phyloP scores from a whole-genome alignment of 768 basidiomycete species.

The Albatrellus ellisii region DNA sequence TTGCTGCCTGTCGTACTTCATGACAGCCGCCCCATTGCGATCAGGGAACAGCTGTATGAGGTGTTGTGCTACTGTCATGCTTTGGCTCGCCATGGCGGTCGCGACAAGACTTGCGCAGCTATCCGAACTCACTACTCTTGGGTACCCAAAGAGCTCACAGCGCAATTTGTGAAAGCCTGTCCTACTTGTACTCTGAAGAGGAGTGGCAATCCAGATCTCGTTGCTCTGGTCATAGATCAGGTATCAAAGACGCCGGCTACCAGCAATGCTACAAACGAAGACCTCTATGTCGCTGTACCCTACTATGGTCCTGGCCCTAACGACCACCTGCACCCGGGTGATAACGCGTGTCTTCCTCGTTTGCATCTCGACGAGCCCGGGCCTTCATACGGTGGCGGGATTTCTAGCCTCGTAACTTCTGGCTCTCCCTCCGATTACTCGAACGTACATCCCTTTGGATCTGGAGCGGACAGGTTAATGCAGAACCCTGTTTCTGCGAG shows the following conservation, averaged over 20 bases:
- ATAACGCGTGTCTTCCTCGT: no score
- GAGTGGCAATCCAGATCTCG: slow-evolving; percentile 20
- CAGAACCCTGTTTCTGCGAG: no score
- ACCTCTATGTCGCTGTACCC: background rate
- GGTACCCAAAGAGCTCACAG: slow-evolving; percentile 76
- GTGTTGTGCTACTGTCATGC: slow-evolving; percentile 30
- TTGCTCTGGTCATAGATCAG: slow-evolving; percentile 7
- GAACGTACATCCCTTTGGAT: no score
- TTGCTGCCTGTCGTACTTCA: slow-evolving; percentile 43
- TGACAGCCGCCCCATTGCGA: slow-evolving; percentile 59
- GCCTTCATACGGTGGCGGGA: background rate
- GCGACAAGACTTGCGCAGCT: slow-evolving; percentile 62
- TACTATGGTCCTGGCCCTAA: slow-evolving; percentile 1
- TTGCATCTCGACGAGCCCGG: background rate
- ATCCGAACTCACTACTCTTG: slow-evolving; percentile 64
- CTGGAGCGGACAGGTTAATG: no score
- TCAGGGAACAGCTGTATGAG: slow-evolving; percentile 69
- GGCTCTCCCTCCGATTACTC: no score
- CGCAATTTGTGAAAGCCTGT: slow-evolving; percentile 66
- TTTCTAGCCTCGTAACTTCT: background rate
- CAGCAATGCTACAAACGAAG: background rate
- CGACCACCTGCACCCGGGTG: background rate
- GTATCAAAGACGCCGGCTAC: background rate
- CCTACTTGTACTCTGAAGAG: slow-evolving; percentile 53
- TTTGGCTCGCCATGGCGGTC: slow-evolving; percentile 27